Evolutionary conservation across 805 yeast genomes (phyloP).

Genomic region (Suhomyces sp.): DNA sequence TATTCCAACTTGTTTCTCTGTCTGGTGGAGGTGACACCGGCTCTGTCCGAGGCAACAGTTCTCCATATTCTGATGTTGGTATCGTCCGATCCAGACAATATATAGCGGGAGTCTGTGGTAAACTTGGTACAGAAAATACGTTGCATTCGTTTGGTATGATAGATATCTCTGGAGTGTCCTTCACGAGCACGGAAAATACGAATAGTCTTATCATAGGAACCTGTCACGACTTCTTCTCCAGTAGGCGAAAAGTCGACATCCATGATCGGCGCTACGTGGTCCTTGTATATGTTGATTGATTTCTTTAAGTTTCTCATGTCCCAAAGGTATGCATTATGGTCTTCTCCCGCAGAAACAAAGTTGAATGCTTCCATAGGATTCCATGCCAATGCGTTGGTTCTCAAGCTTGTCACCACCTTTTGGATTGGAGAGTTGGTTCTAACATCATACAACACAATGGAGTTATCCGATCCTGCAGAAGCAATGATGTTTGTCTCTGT

Average conservation of each 20-base stretch:
- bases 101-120: constrained; percentile 86
- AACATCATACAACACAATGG: constrained; percentile 85
- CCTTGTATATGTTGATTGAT: constrained; percentile 84
- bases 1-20: constrained; percentile 84
- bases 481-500: constrained; percentile 90
- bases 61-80: constrained; percentile 96
- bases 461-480: constrained; percentile 80
- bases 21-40: constrained; percentile 75
- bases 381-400: constrained; percentile 89
- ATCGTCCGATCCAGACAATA: constrained; percentile 91
- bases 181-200: constrained; percentile 72
- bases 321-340: constrained; percentile 90
- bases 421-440: constrained; percentile 92
- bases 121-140: constrained; percentile 80
- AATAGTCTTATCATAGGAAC: constrained; percentile 91
- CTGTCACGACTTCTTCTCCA: constrained; percentile 93
- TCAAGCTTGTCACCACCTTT: constrained; percentile 76
- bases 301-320: constrained; percentile 91
- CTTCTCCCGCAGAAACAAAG: constrained; percentile 91
- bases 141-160: constrained; percentile 98
- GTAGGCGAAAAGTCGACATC: constrained; percentile 95
- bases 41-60: constrained; percentile 78
- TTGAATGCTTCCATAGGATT: constrained; percentile 97
- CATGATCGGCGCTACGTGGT: constrained; percentile 94
- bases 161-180: constrained; percentile 93